phyloP scores from a whole-genome alignment of 208 protist genomes.

The Leishmania tropica region DNA sequence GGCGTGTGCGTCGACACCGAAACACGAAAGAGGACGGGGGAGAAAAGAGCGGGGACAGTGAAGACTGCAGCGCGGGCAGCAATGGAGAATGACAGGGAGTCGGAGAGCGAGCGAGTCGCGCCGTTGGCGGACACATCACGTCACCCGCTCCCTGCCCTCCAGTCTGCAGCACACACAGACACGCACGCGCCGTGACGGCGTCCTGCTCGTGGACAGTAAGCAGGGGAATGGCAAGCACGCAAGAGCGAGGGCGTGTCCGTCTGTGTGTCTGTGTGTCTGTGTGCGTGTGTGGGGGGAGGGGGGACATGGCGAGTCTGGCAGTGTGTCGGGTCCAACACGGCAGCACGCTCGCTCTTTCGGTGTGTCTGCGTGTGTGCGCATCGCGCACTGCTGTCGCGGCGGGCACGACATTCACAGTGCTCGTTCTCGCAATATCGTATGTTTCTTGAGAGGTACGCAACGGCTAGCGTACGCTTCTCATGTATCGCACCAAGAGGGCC shows the following conservation, averaged over 20 bases:
- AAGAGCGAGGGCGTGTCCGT: not conserved
- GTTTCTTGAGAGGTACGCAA: not conserved
- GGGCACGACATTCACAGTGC: not conserved
- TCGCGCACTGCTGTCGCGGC: not conserved
- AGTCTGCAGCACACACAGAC: not conserved
- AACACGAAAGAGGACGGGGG: slow-evolving; percentile 1
- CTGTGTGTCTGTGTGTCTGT: not conserved
- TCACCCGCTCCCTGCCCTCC: not conserved
- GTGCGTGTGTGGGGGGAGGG: too few relatives aligned
- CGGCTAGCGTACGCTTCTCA: not conserved
- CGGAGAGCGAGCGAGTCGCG: not conserved
- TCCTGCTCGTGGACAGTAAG: not conserved
- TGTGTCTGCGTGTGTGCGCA: not conserved
- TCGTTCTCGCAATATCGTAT: not conserved
- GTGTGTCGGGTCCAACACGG: not conserved
- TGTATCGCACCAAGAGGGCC: not conserved
- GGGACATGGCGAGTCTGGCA: not conserved
- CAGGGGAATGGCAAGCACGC: not conserved
- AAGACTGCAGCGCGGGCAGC: not conserved
- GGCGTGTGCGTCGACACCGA: slow-evolving; percentile 1
- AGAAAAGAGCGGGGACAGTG: not conserved
- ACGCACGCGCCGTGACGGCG: not conserved
- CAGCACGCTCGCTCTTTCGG: not conserved
- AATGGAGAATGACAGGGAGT: not conserved
- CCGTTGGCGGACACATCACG: too few relatives aligned